Percentiles rank a stretch among this genome's conserved stretches.
Evolutionary conservation across 2,329 filamentous ascomycete genomes (phyloP).

Genomic region (Helicocarpus griseus): DNA sequence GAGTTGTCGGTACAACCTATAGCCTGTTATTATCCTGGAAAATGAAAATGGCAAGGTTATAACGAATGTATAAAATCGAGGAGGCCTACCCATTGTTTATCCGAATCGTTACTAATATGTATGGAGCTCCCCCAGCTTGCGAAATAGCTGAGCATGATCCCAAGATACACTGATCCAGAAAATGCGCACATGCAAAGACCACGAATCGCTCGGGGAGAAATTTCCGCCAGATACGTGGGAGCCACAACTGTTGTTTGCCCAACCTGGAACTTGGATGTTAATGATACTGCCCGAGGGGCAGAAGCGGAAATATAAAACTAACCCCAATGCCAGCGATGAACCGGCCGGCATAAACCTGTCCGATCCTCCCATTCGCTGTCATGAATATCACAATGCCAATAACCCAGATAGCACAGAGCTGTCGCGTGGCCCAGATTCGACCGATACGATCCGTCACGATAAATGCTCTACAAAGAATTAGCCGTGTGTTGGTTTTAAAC

Average conservation of each 20-base stretch:
- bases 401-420: conserved; percentile 35
- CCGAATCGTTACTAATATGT: conserved; percentile 38
- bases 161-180: conserved; percentile 62
- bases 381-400: conserved; percentile 37
- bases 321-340: conserved; percentile 35
- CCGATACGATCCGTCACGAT: conserved; percentile 40
- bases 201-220: conserved; percentile 57
- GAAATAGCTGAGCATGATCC: conserved; percentile 72
- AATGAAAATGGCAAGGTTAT: background rate
- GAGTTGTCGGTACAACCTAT: conserved; percentile 52
- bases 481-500: background rate
- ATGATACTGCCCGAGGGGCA: background rate
- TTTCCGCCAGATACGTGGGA: conserved; percentile 64
- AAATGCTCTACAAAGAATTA: conserved; percentile 34
- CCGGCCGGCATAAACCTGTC: conserved; percentile 35
- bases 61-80: background rate
- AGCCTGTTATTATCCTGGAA: background rate
- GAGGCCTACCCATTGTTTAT: conserved; percentile 38
- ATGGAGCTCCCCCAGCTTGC: conserved; percentile 55
- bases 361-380: conserved; percentile 27
- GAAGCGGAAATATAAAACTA: background rate
- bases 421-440: conserved; percentile 29
- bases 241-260: conserved; percentile 38
- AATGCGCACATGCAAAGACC: conserved; percentile 66
- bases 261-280: conserved; percentile 10